Evolutionary conservation across 176 grass and related monocot genomes (phyloP), one percentile per base, ranked within the genome.

Genomic region (Aegilops tauschii): DNA sequence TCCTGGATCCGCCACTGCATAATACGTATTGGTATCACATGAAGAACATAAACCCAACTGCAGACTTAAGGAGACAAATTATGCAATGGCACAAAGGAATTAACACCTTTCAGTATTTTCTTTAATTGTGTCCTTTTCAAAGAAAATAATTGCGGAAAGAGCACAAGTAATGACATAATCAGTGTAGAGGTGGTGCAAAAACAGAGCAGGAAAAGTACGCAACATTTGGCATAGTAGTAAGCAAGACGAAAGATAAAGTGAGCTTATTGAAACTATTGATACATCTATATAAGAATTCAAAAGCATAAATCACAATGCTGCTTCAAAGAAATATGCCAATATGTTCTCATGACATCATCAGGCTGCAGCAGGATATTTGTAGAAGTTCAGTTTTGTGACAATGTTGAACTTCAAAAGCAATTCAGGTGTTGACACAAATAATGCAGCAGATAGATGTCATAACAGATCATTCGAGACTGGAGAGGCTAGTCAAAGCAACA

Each of bases 391-490:
- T 70, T 42, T 59, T 65, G 16, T 54, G 50, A 40, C 11, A 67
- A 56, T 49, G 56, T 52, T 87, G 21, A 21, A 16, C 23, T 67
- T 14, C 13, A 34, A 69, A 37, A 31, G 54, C 21, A 42, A 80
- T 73, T 69, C 31, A 42, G 44, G 75, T 73, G 42, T 65, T 80
- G 32, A 80, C 86, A 76, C 37, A 61, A 61, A 87, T 37, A 83
- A 76, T 16, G 61, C 47, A 67, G n/a, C 61, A 89, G 61, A 80
- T 9, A 79, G 4, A 64, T 28, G 42, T 9, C 61, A 78, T 18
- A 79, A 79, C 49, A 87, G 17, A 87, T 82, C 59, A 65, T 85
- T 58, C 35, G 30, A 82, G 30, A 82, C 61, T 47, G 0, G 7
- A 10, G 61, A 64, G 7, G 61, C 17, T 76, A 58, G 59, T 45